A percentile compares a stretch with the other conserved stretches of the same genome.
These are phyloP conservation scores for Heritiera fomes DNA, from an alignment of 345 rosid species.

Conservation along the genomic window DNA sequence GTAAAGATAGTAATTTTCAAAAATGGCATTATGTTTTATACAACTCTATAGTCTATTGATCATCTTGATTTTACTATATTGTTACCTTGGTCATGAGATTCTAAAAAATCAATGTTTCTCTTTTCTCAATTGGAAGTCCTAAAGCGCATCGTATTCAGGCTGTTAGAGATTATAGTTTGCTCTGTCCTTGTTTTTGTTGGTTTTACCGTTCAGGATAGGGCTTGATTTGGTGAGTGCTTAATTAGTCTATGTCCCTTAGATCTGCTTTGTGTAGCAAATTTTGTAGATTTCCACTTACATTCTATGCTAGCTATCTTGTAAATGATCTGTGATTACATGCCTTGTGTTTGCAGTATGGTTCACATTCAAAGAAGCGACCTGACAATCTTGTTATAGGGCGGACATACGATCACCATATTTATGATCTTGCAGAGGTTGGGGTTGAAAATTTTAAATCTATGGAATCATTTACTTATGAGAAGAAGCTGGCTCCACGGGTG, in stretches of 20 bases:
- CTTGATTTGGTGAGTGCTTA: no score
- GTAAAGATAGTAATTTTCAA: neutral
- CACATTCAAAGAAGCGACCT: constrained; percentile 92
- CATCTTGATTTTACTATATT: neutral
- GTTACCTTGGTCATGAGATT: neutral
- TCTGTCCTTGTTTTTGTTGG: neutral
- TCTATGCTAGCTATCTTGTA: neutral
- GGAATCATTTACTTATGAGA: constrained; percentile 65
- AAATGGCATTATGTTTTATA: neutral
- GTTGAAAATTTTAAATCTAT: constrained; percentile 80
- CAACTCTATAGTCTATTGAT: neutral
- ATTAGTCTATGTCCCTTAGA: neutral
- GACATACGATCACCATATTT: constrained; percentile 79
- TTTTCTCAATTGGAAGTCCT: constrained; percentile 1
- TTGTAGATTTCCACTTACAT: neutral
- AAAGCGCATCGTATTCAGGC: neutral
- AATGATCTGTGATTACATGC: neutral
- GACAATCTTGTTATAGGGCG: constrained; percentile 87
- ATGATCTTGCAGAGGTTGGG: constrained; percentile 93
- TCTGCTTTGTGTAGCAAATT: neutral
- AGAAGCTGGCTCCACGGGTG: constrained; percentile 67
- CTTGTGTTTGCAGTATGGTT: constrained; percentile 63
- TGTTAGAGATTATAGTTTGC: no score
- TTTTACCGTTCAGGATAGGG: neutral
- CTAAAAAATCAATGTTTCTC: neutral